Percentiles rank a stretch among this genome's conserved stretches.
These are phyloP conservation scores for Pseudogymnoascus sp. DNA, from an alignment of 2,329 filamentous ascomycete species.

Conservation along the genomic window DNA sequence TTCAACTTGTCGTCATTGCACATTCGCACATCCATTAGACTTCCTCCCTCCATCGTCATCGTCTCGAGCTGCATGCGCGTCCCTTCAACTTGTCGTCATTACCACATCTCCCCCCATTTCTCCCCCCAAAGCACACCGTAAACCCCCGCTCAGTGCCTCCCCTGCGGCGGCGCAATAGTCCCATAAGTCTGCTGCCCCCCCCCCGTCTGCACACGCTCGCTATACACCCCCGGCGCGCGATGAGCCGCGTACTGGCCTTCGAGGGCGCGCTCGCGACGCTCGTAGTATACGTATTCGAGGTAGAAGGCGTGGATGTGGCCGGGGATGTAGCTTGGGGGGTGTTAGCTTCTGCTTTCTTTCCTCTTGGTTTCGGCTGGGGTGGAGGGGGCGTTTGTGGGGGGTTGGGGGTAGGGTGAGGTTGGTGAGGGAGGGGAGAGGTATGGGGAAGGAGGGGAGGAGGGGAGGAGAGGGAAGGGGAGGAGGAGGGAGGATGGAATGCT, in stretches of 20 bases:
- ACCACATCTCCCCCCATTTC: background rate
- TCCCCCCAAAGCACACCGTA: no score
- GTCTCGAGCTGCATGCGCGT: background rate
- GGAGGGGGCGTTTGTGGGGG: no score
- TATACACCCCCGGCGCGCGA: constrained; percentile 63
- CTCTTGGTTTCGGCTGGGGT: no score
- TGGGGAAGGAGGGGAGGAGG: background rate
- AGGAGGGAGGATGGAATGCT: constrained; percentile 17
- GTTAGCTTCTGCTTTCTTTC: no score
- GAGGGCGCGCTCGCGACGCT: constrained; percentile 56
- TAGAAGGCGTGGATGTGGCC: constrained; percentile 31
- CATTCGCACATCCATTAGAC: background rate
- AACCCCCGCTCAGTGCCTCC: no score
- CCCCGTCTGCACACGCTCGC: constrained; percentile 64
- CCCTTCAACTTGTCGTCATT: background rate
- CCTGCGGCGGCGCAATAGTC: constrained; percentile 24
- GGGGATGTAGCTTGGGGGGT: constrained; percentile 23
- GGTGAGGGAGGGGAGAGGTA: background rate
- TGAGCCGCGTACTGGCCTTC: constrained; percentile 46
- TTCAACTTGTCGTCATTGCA: background rate
- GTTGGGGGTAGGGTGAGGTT: no score
- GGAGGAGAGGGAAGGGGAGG: background rate
- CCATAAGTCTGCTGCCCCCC: constrained; percentile 58
- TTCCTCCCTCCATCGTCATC: background rate
- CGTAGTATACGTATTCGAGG: constrained; percentile 70